These are phyloP conservation scores for Penicillium parvum DNA, from an alignment of 495 filamentous ascomycete species.

Conservation along the genomic window DNA sequence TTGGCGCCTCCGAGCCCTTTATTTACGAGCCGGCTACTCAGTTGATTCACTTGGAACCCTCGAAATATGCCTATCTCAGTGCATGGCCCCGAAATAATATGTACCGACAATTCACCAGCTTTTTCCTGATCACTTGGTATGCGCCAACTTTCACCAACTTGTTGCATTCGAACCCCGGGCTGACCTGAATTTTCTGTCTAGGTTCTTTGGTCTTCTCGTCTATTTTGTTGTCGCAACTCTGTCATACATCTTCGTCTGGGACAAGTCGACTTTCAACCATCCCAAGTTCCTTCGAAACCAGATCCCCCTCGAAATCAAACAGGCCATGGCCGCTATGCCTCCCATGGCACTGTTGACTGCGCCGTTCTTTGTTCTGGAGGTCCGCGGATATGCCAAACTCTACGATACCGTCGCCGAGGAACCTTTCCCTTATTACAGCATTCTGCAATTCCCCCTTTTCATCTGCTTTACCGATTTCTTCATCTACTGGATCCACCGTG, in stretches of 20 bases:
- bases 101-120: conserved; percentile 67
- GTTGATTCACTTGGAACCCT: conserved; percentile 65
- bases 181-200: conserved; percentile 24
- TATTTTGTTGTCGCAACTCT: conserved; percentile 83
- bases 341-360: conserved; percentile 79
- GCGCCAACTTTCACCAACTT: conserved; percentile 14
- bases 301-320: conserved; percentile 77
- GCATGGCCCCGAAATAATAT: conserved; percentile 75
- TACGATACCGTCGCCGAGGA: conserved; percentile 74
- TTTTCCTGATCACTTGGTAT: conserved; percentile 85
- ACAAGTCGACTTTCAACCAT: conserved; percentile 82
- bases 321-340: conserved; percentile 71
- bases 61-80: conserved; percentile 76
- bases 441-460: conserved; percentile 87
- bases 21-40: conserved; percentile 69
- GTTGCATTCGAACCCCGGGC: not conserved
- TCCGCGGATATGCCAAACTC: conserved; percentile 80
- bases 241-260: conserved; percentile 90
- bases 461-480: conserved; percentile 86
- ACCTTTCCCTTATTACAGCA: conserved; percentile 71
- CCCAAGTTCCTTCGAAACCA: conserved; percentile 96
- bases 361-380: conserved; percentile 78
- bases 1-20: conserved; percentile 45
- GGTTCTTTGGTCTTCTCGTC: conserved; percentile 76
- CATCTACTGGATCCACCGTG: conserved; percentile 95